Conservation (phyloP, 352 stramenopile genomes). For the Phytophthora agathidicida region DNA sequence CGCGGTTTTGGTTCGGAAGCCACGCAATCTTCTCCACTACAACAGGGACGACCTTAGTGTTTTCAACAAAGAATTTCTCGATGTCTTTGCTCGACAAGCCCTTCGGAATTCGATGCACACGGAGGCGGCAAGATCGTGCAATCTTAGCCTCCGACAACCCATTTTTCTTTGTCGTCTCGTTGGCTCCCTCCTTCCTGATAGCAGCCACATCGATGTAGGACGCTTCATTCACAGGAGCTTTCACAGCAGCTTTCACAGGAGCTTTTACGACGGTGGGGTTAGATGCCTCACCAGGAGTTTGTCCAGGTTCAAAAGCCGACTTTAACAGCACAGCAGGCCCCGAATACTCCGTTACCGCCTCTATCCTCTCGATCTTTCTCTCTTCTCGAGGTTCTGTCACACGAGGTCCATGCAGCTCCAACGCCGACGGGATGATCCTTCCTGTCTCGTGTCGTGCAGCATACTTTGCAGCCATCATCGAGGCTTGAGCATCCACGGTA, state of each 20-base stretch:
- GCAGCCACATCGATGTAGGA: conserved; percentile 41
- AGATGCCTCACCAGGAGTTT: not conserved
- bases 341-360: conserved; percentile 20
- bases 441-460: conserved; percentile 58
- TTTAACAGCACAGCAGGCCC: conserved; percentile 48
- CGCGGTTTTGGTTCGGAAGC: conserved; percentile 67
- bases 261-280: conserved; percentile 14
- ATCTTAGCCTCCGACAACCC: conserved; percentile 40
- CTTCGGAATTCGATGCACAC: conserved; percentile 76
- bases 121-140: conserved; percentile 69
- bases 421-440: conserved; percentile 65
- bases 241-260: conserved; percentile 24
- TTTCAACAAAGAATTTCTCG: conserved; percentile 71
- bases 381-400: conserved; percentile 11
- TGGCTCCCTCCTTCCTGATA: conserved; percentile 6
- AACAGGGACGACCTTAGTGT: conserved; percentile 63
- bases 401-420: conserved; percentile 67
- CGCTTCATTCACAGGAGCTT: conserved; percentile 33
- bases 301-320: conserved; percentile 44
- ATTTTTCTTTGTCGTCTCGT: conserved; percentile 4
- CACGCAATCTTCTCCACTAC: conserved; percentile 73
- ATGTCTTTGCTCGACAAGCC: conserved; percentile 70
- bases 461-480: conserved; percentile 88
- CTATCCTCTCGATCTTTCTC: not conserved
- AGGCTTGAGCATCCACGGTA: conserved; percentile 85